Evolutionary conservation across 2,329 filamentous ascomycete species (phyloP).

Genomic region (Sordariomycetes sp.): DNA sequence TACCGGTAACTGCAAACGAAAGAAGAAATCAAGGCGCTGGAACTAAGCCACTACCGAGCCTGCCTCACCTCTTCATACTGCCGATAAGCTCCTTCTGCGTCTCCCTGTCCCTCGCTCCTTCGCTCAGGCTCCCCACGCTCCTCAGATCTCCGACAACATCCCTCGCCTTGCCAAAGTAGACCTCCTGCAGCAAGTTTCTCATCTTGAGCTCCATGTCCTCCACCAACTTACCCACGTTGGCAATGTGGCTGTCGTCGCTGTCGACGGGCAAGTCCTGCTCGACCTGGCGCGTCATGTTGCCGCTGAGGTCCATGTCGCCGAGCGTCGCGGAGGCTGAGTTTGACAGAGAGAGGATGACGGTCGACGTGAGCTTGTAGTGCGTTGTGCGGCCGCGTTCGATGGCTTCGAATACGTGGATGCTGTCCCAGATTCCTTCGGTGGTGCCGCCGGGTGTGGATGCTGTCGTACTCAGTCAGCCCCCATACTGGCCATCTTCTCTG

Average conservation of each 20-base stretch:
- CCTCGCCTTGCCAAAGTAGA: slow-evolving; percentile 99
- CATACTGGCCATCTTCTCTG: too few relatives aligned
- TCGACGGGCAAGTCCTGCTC: slow-evolving; percentile 87
- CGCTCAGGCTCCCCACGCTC: slow-evolving; percentile 76
- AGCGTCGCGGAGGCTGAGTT: slow-evolving; percentile 44
- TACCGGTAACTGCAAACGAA: too few relatives aligned
- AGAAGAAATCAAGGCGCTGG: too few relatives aligned
- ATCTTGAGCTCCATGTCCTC: slow-evolving; percentile 99
- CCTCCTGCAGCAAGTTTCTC: slow-evolving; percentile 95
- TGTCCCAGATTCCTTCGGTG: slow-evolving; percentile 85
- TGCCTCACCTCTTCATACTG: slow-evolving; percentile 38
- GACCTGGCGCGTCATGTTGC: slow-evolving; percentile 96
- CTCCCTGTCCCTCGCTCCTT: slow-evolving; percentile 74
- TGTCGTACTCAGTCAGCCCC: slow-evolving; percentile 28
- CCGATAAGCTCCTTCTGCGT: slow-evolving; percentile 83
- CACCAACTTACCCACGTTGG: slow-evolving; percentile 86
- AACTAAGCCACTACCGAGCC: too few relatives aligned
- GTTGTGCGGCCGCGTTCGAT: slow-evolving; percentile 84
- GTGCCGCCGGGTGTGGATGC: slow-evolving; percentile 56
- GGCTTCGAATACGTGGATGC: slow-evolving; percentile 96
- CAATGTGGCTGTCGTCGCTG: slow-evolving; percentile 85
- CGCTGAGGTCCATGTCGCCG: slow-evolving; percentile 83
- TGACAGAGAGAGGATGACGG: slow-evolving; percentile 84
- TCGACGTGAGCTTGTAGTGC: slow-evolving; percentile 96
- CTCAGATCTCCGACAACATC: slow-evolving; percentile 94